Base-by-base conservation (phyloP, 805 yeast genomes). In the Ogataea nakhonphanomensis region DNA sequence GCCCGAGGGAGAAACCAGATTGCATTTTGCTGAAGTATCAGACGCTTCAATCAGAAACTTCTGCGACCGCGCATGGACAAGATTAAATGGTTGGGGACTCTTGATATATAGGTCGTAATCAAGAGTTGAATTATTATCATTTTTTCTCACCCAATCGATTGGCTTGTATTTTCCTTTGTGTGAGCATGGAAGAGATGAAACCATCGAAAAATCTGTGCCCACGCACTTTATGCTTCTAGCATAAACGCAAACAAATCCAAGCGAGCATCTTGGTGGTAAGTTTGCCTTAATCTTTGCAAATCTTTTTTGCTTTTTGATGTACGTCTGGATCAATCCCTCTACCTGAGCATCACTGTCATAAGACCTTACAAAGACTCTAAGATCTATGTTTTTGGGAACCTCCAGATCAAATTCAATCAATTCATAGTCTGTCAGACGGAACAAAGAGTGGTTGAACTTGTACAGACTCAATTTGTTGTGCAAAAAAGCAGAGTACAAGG, bases 401-500 rank as follows among this genome's bases (percentile, higher is more conserved):
- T 74, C 74, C 25, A 93, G 48, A 36, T 84, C 90, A 44, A 89
- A 69, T 60, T 93, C 97, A 43, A 79, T 81, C 20, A 86, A 65
- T 55, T 93, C 97, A 33, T 75, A 71, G 56, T 88, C 95, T 34
- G 73, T 69, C 50, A 91, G 64, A 45, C 82, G 76, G 3, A 90
- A 77, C 45, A 87, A 62, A 0, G 95, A 85, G 44, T 86, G 81
- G 60, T 87, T 85, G 65, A 76, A 91, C 57, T 79, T 81, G 44
- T 74, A 65, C 38, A 89, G 71, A 44, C 70, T 69, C 30, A 91
- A 58, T 2, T 71, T 68, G 55, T 79, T 76, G 28, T 66, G 69
- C 59, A 83, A 78, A 53, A 83, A 88, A 0, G 87, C 83, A 0
- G 96, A 90, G 55, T 88, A 85, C n/a, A 83, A 77, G 23, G 95